A percentile compares a stretch with the other conserved stretches of the same genome.
phyloP scores from a whole-genome alignment of 2,329 filamentous ascomycete genomes.

The Paracoccidioides brasiliensis region DNA sequence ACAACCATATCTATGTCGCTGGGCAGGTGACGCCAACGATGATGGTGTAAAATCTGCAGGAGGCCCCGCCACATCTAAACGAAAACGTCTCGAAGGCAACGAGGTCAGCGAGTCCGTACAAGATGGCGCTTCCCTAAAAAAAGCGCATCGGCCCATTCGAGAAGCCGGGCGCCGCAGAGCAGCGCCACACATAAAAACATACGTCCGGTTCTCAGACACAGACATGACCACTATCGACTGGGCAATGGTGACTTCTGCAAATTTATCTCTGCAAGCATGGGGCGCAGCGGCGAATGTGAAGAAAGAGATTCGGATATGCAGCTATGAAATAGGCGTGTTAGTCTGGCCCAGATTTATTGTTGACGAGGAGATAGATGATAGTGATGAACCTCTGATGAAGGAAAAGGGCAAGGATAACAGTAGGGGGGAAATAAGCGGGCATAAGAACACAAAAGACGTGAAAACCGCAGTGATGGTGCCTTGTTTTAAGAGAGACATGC shows the following conservation, averaged over 20 bases:
- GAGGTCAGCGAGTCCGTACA: background rate
- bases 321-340: constrained; percentile 72
- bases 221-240: constrained; percentile 51
- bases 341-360: constrained; percentile 59
- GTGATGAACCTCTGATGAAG: constrained; percentile 8
- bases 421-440: too few relatives aligned
- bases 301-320: constrained; percentile 57
- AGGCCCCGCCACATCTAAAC: background rate
- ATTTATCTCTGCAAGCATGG: constrained; percentile 82
- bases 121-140: background rate
- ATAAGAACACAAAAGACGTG: background rate
- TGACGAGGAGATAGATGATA: constrained; percentile 28
- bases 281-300: constrained; percentile 47
- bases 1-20: constrained; percentile 57
- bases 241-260: constrained; percentile 84
- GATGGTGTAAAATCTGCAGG: background rate
- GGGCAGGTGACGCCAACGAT: constrained; percentile 47
- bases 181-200: constrained; percentile 83
- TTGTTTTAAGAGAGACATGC: constrained; percentile 51
- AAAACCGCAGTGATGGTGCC: constrained; percentile 47
- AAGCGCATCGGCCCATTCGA: constrained; percentile 9
- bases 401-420: constrained; percentile 6
- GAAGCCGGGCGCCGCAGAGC: constrained; percentile 54
- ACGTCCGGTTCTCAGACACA: constrained; percentile 48
- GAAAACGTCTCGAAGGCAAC: background rate